A percentile compares a stretch with the other conserved stretches of the same genome.
Conservation (phyloP, 495 filamentous ascomycete species). For the Podospora pseudocomata region DNA sequence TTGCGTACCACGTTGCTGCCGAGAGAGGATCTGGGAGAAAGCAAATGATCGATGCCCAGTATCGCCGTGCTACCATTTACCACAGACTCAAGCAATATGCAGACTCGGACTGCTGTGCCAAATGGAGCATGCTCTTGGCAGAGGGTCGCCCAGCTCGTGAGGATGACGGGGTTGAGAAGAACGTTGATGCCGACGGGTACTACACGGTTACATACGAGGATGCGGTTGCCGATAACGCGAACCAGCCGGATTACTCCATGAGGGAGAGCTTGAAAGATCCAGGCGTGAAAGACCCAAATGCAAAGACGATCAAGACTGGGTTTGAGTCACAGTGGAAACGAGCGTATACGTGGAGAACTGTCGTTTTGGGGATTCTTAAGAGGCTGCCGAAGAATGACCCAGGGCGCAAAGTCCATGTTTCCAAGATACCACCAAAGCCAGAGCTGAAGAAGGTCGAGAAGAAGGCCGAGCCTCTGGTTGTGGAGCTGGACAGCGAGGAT, state of each 20-base stretch:
- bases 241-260: constrained; percentile 27
- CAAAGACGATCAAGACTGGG: constrained; percentile 19
- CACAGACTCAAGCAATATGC: constrained; percentile 68
- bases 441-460: constrained; percentile 22
- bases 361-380: constrained; percentile 52
- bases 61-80: constrained; percentile 72
- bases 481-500: constrained; percentile 32
- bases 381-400: constrained; percentile 61
- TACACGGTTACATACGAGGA: constrained; percentile 36
- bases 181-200: constrained; percentile 38
- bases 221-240: constrained; percentile 22
- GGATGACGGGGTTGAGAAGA: constrained; percentile 39
- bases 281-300: background rate
- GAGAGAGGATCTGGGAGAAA: constrained; percentile 64
- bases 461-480: constrained; percentile 22
- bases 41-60: constrained; percentile 73
- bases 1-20: constrained; percentile 63
- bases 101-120: constrained; percentile 71
- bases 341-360: constrained; percentile 39
- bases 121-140: constrained; percentile 55
- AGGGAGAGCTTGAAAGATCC: background rate
- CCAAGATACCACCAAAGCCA: constrained; percentile 61
- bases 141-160: constrained; percentile 44
- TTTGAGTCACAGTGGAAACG: constrained; percentile 34
- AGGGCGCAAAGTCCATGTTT: constrained; percentile 52